Conservation (phyloP, 306 rosid genomes). For the Spatholobus suberectus region DNA sequence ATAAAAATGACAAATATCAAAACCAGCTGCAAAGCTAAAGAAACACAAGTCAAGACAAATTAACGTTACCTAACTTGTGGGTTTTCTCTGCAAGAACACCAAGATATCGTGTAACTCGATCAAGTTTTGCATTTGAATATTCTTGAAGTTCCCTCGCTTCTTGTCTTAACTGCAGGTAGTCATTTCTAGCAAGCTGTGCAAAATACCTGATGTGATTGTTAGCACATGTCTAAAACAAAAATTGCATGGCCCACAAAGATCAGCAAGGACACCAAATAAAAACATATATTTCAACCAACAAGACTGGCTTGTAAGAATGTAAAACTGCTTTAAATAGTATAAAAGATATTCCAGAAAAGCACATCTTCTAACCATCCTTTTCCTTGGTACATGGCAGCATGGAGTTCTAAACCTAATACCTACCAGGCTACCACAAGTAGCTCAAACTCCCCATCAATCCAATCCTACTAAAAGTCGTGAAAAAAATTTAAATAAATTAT, state of each 20-base stretch:
- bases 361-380: neutral
- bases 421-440: neutral
- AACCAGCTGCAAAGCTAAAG: constrained; percentile 4
- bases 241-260: neutral
- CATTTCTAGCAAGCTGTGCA: constrained; percentile 89
- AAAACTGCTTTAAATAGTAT: neutral
- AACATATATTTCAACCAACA: constrained; percentile 14
- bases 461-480: neutral
- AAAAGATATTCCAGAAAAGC: constrained; percentile 2
- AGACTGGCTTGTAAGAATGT: constrained; percentile 3
- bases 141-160: constrained; percentile 92
- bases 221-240: constrained; percentile 35
- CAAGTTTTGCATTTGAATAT: constrained; percentile 92
- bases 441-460: neutral
- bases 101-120: constrained; percentile 85
- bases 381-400: neutral
- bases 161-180: constrained; percentile 82
- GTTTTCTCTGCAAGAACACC: constrained; percentile 92
- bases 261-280: neutral
- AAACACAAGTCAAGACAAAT: constrained; percentile 17
- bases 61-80: constrained; percentile 73
- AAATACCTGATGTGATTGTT: constrained; percentile 40
- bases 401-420: neutral
- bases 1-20: neutral
- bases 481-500: neutral